These are phyloP conservation scores for Clarireedia paspali DNA, from an alignment of 2,329 filamentous ascomycete genomes.

Conservation along the genomic window DNA sequence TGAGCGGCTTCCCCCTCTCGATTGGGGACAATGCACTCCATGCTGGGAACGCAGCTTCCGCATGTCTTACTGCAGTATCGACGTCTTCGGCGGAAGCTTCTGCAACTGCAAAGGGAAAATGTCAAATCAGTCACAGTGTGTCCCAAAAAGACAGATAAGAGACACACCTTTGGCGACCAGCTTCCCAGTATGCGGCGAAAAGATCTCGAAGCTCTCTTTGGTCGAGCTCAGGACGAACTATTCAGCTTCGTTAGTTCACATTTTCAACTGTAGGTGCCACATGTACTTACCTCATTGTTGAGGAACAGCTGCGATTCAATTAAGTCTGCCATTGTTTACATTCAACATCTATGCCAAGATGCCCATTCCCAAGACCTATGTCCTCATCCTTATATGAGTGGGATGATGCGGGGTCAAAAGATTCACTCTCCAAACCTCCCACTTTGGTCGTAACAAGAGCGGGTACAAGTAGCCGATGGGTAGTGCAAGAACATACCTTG, in stretches of 20 bases:
- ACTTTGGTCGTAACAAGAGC: no score
- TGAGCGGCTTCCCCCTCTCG: constrained; percentile 35
- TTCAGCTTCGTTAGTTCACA: no score
- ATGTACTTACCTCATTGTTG: neutral
- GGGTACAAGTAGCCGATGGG: no score
- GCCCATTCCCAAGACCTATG: no score
- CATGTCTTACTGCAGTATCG: constrained; percentile 36
- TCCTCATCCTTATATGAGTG: no score
- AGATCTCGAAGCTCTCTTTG: constrained; percentile 37
- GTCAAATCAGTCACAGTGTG: neutral
- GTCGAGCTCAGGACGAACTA: constrained; percentile 39
- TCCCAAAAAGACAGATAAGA: neutral
- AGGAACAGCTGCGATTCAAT: neutral
- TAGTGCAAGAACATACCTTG: no score
- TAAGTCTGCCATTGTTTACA: no score
- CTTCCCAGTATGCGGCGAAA: constrained; percentile 36
- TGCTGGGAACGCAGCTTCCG: constrained; percentile 36
- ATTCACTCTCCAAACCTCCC: no score
- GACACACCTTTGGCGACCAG: constrained; percentile 28
- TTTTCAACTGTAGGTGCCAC: no score
- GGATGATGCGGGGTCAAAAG: no score
- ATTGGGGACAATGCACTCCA: constrained; percentile 37
- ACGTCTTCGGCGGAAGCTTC: constrained; percentile 38
- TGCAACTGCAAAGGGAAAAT: constrained; percentile 28
- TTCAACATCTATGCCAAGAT: no score